A percentile compares a stretch with the other conserved stretches of the same genome.
Conservation (phyloP, 2,329 filamentous ascomycete genomes). For the Fusarium compactum region DNA sequence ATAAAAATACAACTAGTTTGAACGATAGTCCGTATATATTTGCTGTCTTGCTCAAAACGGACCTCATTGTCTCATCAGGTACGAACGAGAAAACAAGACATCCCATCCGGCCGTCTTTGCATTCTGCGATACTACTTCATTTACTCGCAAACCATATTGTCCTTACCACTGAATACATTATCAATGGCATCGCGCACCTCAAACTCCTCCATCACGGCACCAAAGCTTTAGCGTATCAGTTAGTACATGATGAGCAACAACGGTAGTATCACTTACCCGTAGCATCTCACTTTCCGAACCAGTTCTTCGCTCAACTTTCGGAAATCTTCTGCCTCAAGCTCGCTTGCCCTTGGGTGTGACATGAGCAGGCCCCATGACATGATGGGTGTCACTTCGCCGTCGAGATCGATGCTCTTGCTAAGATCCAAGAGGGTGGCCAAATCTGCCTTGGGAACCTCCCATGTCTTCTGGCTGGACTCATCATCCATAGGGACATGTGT, state of each 20-base stretch:
- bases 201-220: conserved; percentile 73
- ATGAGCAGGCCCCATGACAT: conserved; percentile 93
- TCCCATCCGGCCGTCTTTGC: background rate
- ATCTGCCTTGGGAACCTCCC: conserved; percentile 81
- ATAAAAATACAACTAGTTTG: background rate
- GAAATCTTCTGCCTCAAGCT: conserved; percentile 77
- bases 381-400: conserved; percentile 92
- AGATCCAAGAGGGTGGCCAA: conserved; percentile 86
- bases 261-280: conserved; percentile 74
- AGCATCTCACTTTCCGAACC: conserved; percentile 85
- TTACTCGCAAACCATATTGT: conserved; percentile 21
- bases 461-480: conserved; percentile 74
- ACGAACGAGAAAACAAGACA: background rate
- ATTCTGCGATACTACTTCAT: background rate
- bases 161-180: conserved; percentile 59
- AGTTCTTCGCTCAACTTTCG: conserved; percentile 78
- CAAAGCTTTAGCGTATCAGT: conserved; percentile 60
- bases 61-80: background rate
- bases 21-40: background rate
- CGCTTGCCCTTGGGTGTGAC: conserved; percentile 74
- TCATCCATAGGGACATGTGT: conserved; percentile 53
- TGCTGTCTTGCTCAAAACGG: background rate
- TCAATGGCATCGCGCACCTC: conserved; percentile 83
- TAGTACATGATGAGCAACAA: background rate
- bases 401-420: conserved; percentile 83